A percentile compares a stretch with the other conserved stretches of the same genome.
Evolutionary conservation across 352 stramenopile species (phyloP).

Genomic region (Phytophthora boehmeriae): DNA sequence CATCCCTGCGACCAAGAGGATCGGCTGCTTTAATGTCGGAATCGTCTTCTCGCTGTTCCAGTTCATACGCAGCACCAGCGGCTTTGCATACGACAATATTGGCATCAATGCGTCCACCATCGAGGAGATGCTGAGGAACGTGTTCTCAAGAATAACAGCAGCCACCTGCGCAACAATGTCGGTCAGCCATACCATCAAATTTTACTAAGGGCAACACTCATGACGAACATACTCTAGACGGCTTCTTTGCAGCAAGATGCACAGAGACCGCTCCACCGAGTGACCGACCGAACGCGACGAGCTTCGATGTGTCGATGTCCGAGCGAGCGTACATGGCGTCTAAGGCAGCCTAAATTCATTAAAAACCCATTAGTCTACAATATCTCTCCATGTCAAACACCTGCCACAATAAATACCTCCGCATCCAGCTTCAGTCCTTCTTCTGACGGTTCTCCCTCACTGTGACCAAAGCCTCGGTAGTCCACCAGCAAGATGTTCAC

Average conservation of each 20-base stretch:
- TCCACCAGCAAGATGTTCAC: slow-evolving; percentile 94
- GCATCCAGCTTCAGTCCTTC: slow-evolving; percentile 92
- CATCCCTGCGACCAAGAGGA: slow-evolving; percentile 91
- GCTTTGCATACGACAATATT: slow-evolving; percentile 89
- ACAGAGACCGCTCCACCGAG: slow-evolving; percentile 93
- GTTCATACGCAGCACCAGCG: slow-evolving; percentile 89
- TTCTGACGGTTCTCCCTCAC: slow-evolving; percentile 86
- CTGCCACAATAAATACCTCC: slow-evolving; percentile 47
- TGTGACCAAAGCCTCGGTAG: slow-evolving; percentile 95
- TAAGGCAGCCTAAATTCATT: slow-evolving; percentile 61
- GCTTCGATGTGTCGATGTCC: slow-evolving; percentile 85
- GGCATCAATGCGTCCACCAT: slow-evolving; percentile 96
- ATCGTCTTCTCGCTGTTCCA: slow-evolving; percentile 87
- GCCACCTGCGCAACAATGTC: slow-evolving; percentile 57
- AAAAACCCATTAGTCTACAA: slow-evolving; percentile 3
- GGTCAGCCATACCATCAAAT: neutral
- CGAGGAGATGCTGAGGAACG: slow-evolving; percentile 91
- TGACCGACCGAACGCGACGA: slow-evolving; percentile 93
- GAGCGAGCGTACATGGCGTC: slow-evolving; percentile 71
- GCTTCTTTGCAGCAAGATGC: slow-evolving; percentile 84
- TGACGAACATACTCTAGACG: slow-evolving; percentile 48
- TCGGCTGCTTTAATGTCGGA: slow-evolving; percentile 70
- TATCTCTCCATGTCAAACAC: neutral
- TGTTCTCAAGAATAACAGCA: slow-evolving; percentile 95
- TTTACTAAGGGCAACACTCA: neutral